Percentiles rank a stretch among this genome's conserved stretches.
phyloP scores from a whole-genome alignment of 2,329 filamentous ascomycete species.

The Apiospora arundinis region DNA sequence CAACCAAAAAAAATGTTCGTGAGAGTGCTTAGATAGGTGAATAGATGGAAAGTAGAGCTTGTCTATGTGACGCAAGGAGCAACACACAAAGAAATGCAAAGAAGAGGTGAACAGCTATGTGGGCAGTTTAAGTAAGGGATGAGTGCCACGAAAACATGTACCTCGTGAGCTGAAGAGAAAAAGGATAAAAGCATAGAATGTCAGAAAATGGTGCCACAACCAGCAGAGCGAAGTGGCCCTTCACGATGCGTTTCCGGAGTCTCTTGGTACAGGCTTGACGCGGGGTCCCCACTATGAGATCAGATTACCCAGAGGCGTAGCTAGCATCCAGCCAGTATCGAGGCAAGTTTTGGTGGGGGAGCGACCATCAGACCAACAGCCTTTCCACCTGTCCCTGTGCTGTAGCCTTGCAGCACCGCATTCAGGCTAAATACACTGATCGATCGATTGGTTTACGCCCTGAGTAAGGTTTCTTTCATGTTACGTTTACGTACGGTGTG shows the following conservation, averaged over 20 bases:
- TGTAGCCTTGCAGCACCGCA: constrained; percentile 6
- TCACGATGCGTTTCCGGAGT: constrained; percentile 18
- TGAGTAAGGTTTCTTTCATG: not conserved
- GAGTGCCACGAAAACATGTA: not conserved
- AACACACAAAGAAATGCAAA: not conserved
- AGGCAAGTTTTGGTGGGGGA: constrained; percentile 11
- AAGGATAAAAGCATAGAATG: constrained; percentile 9
- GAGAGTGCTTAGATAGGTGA: not conserved
- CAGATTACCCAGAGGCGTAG: constrained; percentile 13
- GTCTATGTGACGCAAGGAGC: not conserved
- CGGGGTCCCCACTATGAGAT: constrained; percentile 21
- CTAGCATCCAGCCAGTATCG: constrained; percentile 4
- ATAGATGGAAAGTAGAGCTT: not conserved
- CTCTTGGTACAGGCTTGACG: constrained; percentile 25
- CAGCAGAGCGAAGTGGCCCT: constrained; percentile 11
- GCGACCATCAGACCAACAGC: not conserved
- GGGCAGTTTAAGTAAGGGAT: not conserved
- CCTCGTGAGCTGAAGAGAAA: constrained; percentile 10
- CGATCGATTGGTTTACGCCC: not conserved
- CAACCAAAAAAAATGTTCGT: not conserved
- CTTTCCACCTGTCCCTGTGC: not conserved
- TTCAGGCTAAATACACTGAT: not conserved
- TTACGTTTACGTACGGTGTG: not conserved
- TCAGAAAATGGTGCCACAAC: constrained; percentile 18
- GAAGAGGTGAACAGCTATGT: not conserved